Evolutionary conservation across 192 early-diverging fungal species (phyloP).

Genomic region (Coemansia sp.): DNA sequence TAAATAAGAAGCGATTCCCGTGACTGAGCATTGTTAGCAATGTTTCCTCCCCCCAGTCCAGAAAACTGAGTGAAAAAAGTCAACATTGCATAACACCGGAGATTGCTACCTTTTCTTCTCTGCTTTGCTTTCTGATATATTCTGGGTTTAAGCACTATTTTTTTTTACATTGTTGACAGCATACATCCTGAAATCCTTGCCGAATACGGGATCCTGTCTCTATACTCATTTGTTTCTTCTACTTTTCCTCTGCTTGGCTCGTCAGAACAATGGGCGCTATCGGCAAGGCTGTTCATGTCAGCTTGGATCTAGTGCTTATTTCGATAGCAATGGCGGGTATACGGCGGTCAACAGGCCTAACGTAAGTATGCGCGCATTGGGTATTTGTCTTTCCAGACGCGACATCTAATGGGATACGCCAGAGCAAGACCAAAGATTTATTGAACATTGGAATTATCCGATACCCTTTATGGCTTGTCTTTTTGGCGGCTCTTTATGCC

Average conservation of each 20-base stretch:
- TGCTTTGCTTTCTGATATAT: too few relatives aligned
- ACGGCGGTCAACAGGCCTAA: conserved; percentile 31
- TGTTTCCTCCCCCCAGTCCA: too few relatives aligned
- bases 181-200: background rate
- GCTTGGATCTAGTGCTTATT: conserved; percentile 36
- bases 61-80: too few relatives aligned
- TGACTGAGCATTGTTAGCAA: background rate
- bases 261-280: conserved; percentile 4
- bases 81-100: too few relatives aligned
- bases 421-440: background rate
- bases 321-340: conserved; percentile 41
- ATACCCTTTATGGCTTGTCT: background rate
- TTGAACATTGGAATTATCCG: too few relatives aligned
- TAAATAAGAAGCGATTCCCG: background rate
- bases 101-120: too few relatives aligned
- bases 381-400: background rate
- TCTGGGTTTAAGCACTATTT: background rate
- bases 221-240: background rate
- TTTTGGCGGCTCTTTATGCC: background rate
- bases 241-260: background rate
- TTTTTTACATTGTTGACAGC: background rate
- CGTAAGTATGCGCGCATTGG: conserved; percentile 25
- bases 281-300: conserved; percentile 27
- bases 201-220: background rate
- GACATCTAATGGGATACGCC: background rate